Evolutionary conservation across 2,329 filamentous ascomycete genomes (phyloP), one percentile per base, ranked within the genome.

Genomic region (Aureobasidium sp.): DNA sequence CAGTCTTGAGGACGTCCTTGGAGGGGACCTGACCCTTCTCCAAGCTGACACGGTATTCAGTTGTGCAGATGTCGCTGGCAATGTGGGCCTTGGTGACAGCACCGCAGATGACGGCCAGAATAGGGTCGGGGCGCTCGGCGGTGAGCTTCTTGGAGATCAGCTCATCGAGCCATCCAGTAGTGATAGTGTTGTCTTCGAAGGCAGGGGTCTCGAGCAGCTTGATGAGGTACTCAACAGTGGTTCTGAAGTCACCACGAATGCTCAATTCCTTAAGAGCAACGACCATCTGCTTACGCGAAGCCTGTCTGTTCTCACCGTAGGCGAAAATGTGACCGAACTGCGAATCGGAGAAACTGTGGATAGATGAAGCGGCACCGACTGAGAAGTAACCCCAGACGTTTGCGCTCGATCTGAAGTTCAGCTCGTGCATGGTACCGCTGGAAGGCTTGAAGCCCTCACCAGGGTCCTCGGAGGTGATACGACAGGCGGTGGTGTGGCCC

Each of bases 371-470:
- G 10, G 92, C 94, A 80, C 92, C 90, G 75, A 99, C 94, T 59
- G 94, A 99, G 86, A 99, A 99, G 79, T 99, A 99, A 83, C 94
- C 94, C 94, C 94, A 99, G 62, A 97, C 94, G 69, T 99, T 99
- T 66, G 94, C 97, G 75, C 91, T 96, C 80, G 89, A 95, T 73
- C 94, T 86, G 86, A 99, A 99, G 83, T 99, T 99, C 72, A 99
- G 82, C 73, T 99, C 94, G 80, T 97, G 94, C 86, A 99, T 95
- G 59, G 93, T 96, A 86, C 94, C 94, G 72, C 93, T 96, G 50
- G 94, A 99, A 63, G 94, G 94, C 84, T 99, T 99, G 86, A 99
- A 99, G 59, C 94, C 94, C 82, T 99, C 94, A 71, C 95, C 94
- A 10, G 94, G 94, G 75, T 99, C 94, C 77, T 99, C 94, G 0